phyloP scores from a whole-genome alignment of 2,329 filamentous ascomycete genomes.

The Fusarium keratoplasticum region DNA sequence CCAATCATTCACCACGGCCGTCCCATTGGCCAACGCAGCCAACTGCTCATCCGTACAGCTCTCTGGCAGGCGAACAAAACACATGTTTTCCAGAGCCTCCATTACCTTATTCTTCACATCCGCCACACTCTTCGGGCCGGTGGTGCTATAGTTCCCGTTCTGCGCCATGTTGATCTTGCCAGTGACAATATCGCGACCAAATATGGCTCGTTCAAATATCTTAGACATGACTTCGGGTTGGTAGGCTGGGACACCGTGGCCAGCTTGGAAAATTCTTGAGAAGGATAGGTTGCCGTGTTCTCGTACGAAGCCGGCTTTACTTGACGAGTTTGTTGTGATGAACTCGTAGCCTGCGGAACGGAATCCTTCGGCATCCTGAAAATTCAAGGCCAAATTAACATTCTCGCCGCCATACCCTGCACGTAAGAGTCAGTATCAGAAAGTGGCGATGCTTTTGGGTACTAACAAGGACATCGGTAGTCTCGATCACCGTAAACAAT shows the following conservation, averaged over 20 bases:
- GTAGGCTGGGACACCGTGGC: conserved; percentile 69
- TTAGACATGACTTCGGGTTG: conserved; percentile 66
- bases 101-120: conserved; percentile 64
- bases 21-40: conserved; percentile 28
- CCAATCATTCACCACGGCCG: conserved; percentile 32
- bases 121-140: conserved; percentile 62
- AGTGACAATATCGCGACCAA: conserved; percentile 62
- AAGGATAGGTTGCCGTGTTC: conserved; percentile 80
- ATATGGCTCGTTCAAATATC: conserved; percentile 68
- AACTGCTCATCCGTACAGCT: conserved; percentile 54
- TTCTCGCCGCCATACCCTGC: conserved; percentile 70
- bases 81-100: conserved; percentile 60
- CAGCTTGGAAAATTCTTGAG: conserved; percentile 71
- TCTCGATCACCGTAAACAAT: conserved; percentile 74
- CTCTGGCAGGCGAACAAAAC: conserved; percentile 63
- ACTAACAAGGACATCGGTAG: conserved; percentile 70
- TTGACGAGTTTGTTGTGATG: conserved; percentile 72
- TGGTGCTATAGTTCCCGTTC: conserved; percentile 49
- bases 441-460: rapidly evolving
- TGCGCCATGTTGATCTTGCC: conserved; percentile 57
- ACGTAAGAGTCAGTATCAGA: neutral
- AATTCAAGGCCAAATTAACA: conserved; percentile 64
- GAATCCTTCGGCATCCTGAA: conserved; percentile 66
- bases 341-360: conserved; percentile 74
- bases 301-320: conserved; percentile 77